Evolutionary conservation across 306 rosid species (phyloP).

Genomic region (Lathyrus oleraceus): DNA sequence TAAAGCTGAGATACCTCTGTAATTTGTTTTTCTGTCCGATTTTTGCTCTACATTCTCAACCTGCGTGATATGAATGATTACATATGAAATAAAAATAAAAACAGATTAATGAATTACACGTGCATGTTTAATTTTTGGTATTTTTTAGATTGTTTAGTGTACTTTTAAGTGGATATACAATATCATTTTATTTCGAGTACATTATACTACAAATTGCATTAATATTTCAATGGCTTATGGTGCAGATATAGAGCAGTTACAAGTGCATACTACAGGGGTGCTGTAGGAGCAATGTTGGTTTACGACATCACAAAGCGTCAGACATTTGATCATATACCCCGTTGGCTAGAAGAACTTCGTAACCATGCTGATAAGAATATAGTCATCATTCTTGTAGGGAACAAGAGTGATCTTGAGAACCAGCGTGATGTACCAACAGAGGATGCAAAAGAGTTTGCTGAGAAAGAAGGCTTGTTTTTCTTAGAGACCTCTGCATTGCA

Average conservation of each 20-base stretch:
- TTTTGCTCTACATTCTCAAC: neutral
- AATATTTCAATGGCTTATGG: constrained; percentile 13
- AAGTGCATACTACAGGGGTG: constrained; percentile 95
- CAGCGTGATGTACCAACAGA: constrained; percentile 89
- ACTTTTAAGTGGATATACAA: neutral
- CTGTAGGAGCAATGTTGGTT: constrained; percentile 95
- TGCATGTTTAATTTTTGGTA: neutral
- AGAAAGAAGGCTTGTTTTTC: constrained; percentile 91
- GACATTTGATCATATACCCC: constrained; percentile 87
- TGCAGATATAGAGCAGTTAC: constrained; percentile 91
- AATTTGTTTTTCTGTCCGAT: neutral
- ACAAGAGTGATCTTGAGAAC: constrained; percentile 84
- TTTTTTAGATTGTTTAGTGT: neutral
- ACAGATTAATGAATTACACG: neutral
- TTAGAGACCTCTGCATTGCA: constrained; percentile 89
- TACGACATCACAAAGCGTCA: constrained; percentile 89
- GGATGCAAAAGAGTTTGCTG: constrained; percentile 91
- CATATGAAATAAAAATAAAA: neutral
- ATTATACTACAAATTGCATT: no score
- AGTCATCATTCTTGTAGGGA: constrained; percentile 85
- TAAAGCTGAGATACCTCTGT: neutral
- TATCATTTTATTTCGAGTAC: neutral
- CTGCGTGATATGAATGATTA: neutral
- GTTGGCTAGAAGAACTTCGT: constrained; percentile 94
- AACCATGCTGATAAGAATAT: constrained; percentile 93